Evolutionary conservation across 768 basidiomycete species (phyloP), one percentile per base, ranked within the genome.

Genomic region (Sporobolomyces pararoseus): DNA sequence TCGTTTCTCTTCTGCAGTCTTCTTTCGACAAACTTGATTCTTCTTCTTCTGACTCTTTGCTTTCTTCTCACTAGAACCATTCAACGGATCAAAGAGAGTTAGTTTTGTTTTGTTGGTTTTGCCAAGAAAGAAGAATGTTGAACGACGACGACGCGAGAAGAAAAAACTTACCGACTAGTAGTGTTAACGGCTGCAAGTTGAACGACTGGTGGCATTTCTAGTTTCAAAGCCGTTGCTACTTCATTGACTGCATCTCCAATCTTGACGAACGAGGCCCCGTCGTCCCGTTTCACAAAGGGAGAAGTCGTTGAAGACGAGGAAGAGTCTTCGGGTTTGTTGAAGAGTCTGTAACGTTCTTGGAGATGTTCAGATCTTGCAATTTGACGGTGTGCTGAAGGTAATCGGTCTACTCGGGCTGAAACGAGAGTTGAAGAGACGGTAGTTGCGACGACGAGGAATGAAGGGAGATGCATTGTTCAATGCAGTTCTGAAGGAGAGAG

Each of bases 391-490:
- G 53, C 27, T 19, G 49, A 6, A 9, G 61, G 27, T 27, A 62
- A 50, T 42, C 63, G 58, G 46, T 70, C 69, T 34, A 70, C 59
- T 7, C 69, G 63, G 4, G 69, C 69, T 2, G 64, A 50, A 13
- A 59, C 69, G 64, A 61, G 64, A 25, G 66, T 55, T 25, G 51
- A 53, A 16, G 69, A 59, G 27, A 63, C 63, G 9, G 68, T 54
- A 25, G 69, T 53, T 3, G 64, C 69, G 52, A 62, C 23, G 46
- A 54, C 23, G 46, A 70, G 47, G 47, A 61, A 25, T 3, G 64
- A 39, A 7, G 64, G 52, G 27, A 70, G 44, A 29, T 62, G 64
- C 64, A 70, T 65, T 13, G 35, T 58, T 14, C 5, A 42, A n/a
- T n/a, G n/a, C n/a, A n/a, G n/a, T n/a, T 55, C 35, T n/a, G 31